Evolutionary conservation across 2,329 filamentous ascomycete genomes (phyloP), one percentile per base, ranked within the genome.

Genomic region (Exophiala spinifera): DNA sequence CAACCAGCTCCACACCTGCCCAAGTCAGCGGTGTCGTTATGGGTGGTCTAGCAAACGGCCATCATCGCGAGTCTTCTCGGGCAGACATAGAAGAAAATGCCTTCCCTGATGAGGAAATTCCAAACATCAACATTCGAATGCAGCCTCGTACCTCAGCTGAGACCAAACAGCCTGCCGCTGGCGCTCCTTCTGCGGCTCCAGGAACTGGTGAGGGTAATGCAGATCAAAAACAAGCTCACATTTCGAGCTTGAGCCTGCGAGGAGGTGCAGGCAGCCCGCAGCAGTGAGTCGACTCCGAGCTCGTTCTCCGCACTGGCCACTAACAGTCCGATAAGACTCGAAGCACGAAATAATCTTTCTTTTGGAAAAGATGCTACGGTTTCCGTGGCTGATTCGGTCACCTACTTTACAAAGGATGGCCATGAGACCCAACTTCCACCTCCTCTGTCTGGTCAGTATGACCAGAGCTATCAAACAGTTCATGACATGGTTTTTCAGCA

Each of bases 381-480:
- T 7, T 46, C 57, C 1, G 28, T 47, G 6, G 15, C 37, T 15
- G 56, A 54, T 33, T 49, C 55, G 23, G 51, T 59, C 19, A 53
- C 59, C 37, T 62, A 62, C 48, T 57, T 56, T 42, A 60, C 60
- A 52, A 63, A 63, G 37, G 61, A 59, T 44, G 63, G 57, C 11
- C 57, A 57, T 19, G 53, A 63, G 25, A 57, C 58, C 11, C 53
- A 60, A 28, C 39, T 59, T 31, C 57, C 58, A 15, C 55, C 56
- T 17, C 53, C 55, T n/a, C 49, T 43, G n/a, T 65, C 65, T 48
- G 64, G 65, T 40, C 62, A 67, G n/a, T 62, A 68, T n/a, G 63
- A 64, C 34, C 66, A 70, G 46, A 63, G 61, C 17, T 69, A 69
- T 46, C 64, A 36, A 54, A 52, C 55, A 15, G 40, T 59, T 11